These are phyloP conservation scores for Pneumocystis sp. DNA, from an alignment of 1,139 yeast species.

Conservation along the genomic window DNA sequence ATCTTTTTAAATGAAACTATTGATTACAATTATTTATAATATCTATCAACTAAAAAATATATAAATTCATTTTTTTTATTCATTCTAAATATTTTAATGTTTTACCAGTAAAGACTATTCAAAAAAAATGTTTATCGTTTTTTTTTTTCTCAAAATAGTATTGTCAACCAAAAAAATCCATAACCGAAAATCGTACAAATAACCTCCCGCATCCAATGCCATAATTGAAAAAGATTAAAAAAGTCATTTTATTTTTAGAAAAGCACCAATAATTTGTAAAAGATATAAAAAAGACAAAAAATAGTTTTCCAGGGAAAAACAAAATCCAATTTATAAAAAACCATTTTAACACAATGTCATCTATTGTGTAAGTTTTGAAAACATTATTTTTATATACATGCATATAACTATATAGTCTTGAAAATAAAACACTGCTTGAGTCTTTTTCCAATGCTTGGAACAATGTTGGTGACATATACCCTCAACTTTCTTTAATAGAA, in stretches of 20 bases:
- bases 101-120: neutral
- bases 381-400: neutral
- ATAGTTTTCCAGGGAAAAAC: neutral
- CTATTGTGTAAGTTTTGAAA: neutral
- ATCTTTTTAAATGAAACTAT: too few species aligned
- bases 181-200: neutral
- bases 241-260: neutral
- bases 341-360: neutral
- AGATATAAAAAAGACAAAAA: neutral
- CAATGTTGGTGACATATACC: conserved; percentile 7
- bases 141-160: too few species aligned
- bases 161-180: neutral
- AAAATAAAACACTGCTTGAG: neutral
- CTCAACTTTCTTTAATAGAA: conserved; percentile 33
- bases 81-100: too few species aligned
- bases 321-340: neutral
- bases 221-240: neutral
- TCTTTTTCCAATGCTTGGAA: conserved; percentile 11
- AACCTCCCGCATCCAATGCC: neutral
- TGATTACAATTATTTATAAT: too few species aligned
- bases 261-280: neutral
- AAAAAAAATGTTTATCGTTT: too few species aligned
- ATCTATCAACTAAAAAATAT: too few species aligned
- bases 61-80: too few species aligned
- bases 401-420: neutral